Base-by-base conservation (phyloP, 2,329 filamentous ascomycete genomes). In the Pestalotiopsis sp. region DNA sequence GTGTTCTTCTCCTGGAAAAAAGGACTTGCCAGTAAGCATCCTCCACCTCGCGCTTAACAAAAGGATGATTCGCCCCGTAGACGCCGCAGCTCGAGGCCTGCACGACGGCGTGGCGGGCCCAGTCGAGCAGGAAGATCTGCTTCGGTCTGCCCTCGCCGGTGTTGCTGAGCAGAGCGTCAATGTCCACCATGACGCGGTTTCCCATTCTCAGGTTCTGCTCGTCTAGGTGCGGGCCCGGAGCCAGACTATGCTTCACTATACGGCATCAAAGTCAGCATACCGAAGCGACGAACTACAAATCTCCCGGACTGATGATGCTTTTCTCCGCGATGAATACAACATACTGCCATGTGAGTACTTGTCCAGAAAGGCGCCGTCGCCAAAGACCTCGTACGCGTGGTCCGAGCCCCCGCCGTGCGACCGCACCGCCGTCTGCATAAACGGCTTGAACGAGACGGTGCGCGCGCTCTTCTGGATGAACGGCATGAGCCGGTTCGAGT, bases 61-160 rank as follows among this genome's bases (percentile, higher is more conserved):
- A 69, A 61, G 72, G 72, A 52, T 71, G 69, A 5, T 58, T 58
- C 4, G 25, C 59, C 2, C 72, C 72, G 58, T 71, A 72, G 13
- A 71, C 65, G 31, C 67, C 69, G 58, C 65, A 66, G 57, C 68
- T 70, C 3, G 69, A 61, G 9, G 69, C 68, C 52, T 71, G 69
- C 12, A 69, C 62, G 7, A 71, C 66, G 17, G 66, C 59, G 49
- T 72, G 68, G 41, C 68, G 69, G 58, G 65, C 41, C 73, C 69
- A 55, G 60, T 66, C 45, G 49, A 67, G 65, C 65, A 75, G 36
- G 67, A 69, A 25, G 23, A 68, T 12, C 14, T 52, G 38, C 20
- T 49, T 45, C 31, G 60, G 3, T 9, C 38, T 4, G 7, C 60
- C 38, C 23, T 64, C 17, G 14, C 31, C 45, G 6, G 57, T 23